Base-by-base conservation (phyloP, 2,329 filamentous ascomycete genomes). In the Monilinia fructicola region DNA sequence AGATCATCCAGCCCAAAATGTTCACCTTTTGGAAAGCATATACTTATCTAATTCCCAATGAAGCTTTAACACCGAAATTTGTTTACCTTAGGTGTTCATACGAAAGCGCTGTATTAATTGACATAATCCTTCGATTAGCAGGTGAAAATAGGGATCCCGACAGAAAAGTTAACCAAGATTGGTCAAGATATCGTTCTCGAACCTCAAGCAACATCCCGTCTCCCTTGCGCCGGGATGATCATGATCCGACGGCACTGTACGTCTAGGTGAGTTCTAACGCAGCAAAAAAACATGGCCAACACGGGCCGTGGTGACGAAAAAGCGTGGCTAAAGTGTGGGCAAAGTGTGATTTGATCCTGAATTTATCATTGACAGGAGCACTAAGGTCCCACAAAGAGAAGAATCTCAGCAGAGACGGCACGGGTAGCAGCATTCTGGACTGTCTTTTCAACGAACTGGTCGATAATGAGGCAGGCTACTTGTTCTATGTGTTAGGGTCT, bases 391-490 rank as follows among this genome's bases (percentile, higher is more conserved):
- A 64, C 61, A 64, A 40, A 54, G 60, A 10, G 38, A 53, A 44
- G 40, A 31, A 44, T 61, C 58, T 38, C n/a, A 38, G 31, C 52
- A 40, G 46, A 53, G 23, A 26, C 52, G 31, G 56, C 54, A 65
- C 55, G 64, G 64, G 35, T 65, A 50, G 46, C 59, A 53, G 52
- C 64, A 65, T 65, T 65, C 64, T 65, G 61, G 54, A 60, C 40
- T 44, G 31, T 53, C 35, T 21, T n/a, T n/a, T 52, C 46, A 31
- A 61, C 21, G 28, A 61, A 61, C 42, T 61, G 46, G 21, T 42
- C 11, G 26, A 26, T 31, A 31, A 23, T n/a, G 40, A 31, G 23
- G 55, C 52, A 48, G 21, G 23, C 23, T 52, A 52, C 23, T 52
- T 52, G 14, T 5, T 7, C 16, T 14, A 52, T 28, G 5, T 52